Evolutionary conservation across 106 monocot genomes (phyloP).

Genomic region (Dactylorhiza incarnata): DNA sequence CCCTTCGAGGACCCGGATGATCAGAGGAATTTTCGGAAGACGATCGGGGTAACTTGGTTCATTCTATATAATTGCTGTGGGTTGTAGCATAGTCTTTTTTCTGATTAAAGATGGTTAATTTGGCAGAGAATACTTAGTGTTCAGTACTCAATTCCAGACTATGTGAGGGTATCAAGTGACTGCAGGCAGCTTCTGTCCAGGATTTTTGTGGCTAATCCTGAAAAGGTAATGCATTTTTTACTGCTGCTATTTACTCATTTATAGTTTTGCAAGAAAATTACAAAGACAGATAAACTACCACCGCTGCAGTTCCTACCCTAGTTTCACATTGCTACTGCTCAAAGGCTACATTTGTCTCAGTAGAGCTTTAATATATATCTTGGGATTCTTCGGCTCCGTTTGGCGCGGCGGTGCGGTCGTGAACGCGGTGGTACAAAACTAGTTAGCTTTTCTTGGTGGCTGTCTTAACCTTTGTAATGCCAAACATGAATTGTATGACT

Average conservation of each 20-base stretch:
- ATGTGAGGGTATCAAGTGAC: conserved; percentile 47
- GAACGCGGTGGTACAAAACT: too few species aligned
- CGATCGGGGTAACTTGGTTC: conserved; percentile 32
- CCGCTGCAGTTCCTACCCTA: too few species aligned
- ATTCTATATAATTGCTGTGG: neutral
- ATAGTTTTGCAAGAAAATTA: neutral
- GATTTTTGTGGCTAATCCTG: conserved; percentile 61
- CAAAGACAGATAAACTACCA: too few species aligned
- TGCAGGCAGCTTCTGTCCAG: conserved; percentile 53
- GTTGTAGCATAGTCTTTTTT: neutral
- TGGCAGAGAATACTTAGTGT: conserved; percentile 58
- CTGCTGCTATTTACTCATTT: neutral
- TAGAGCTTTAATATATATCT: too few species aligned
- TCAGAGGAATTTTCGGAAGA: conserved; percentile 69
- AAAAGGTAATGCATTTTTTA: conserved; percentile 29
- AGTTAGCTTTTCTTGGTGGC: too few species aligned
- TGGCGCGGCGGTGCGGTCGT: too few species aligned
- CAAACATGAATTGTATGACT: too few species aligned
- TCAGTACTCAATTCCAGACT: conserved; percentile 64
- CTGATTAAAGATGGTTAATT: conserved; percentile 2
- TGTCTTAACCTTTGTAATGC: too few species aligned
- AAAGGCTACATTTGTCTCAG: too few species aligned
- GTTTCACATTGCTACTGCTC: too few species aligned
- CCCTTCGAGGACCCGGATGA: conserved; percentile 83
- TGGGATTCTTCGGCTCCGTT: too few species aligned